phyloP scores from a whole-genome alignment of 495 filamentous ascomycete genomes.

The Annulohypoxylon nitens region DNA sequence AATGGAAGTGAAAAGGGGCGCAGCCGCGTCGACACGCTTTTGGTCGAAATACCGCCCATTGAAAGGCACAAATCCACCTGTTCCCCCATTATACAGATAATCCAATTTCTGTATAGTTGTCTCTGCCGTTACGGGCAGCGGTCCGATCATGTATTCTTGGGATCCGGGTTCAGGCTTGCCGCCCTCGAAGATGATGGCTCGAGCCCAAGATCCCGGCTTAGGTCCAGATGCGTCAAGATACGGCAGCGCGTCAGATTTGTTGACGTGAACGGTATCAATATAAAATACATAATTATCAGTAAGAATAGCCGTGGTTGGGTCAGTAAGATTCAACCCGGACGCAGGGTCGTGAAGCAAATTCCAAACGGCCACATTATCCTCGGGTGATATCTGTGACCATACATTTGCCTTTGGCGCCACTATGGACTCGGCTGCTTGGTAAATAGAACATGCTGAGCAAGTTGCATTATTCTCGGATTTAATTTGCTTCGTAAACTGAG shows the following conservation, averaged over 20 bases:
- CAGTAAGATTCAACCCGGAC: constrained; percentile 50
- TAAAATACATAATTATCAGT: constrained; percentile 56
- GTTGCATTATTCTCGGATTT: neutral
- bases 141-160: constrained; percentile 64
- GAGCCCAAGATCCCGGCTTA: constrained; percentile 63
- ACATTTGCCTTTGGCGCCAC: constrained; percentile 49
- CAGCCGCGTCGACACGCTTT: constrained; percentile 44
- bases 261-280: constrained; percentile 65
- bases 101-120: constrained; percentile 58
- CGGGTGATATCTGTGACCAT: constrained; percentile 50
- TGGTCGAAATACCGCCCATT: constrained; percentile 54
- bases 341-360: constrained; percentile 50
- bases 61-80: constrained; percentile 51
- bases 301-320: constrained; percentile 37
- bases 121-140: constrained; percentile 58
- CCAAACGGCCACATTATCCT: constrained; percentile 50
- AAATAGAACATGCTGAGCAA: constrained; percentile 33
- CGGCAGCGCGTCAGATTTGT: constrained; percentile 64
- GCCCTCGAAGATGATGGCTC: constrained; percentile 60
- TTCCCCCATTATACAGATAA: constrained; percentile 61
- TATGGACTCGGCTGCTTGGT: constrained; percentile 28
- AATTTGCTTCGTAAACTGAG: constrained; percentile 5
- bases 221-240: constrained; percentile 60
- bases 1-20: constrained; percentile 48
- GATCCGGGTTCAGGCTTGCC: constrained; percentile 60